phyloP scores from a whole-genome alignment of 495 filamentous ascomycete genomes.

The Chaetomidium leptoderma region DNA sequence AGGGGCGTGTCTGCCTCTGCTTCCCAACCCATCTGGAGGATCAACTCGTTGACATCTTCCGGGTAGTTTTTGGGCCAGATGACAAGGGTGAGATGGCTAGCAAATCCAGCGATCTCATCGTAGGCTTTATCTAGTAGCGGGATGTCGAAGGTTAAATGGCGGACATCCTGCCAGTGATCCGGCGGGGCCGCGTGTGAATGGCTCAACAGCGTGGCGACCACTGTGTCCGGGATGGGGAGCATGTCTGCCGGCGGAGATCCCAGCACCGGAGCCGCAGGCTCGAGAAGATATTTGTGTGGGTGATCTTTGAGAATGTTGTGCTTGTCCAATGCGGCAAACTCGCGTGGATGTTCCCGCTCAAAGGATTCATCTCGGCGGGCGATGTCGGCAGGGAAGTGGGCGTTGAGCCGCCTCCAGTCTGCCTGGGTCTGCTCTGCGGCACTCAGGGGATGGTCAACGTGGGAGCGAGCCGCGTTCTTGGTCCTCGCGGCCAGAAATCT shows the following conservation, averaged over 20 bases:
- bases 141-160: constrained; percentile 60
- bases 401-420: constrained; percentile 9
- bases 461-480: constrained; percentile 22
- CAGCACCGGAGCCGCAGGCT: too few relatives aligned
- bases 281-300: constrained; percentile 12
- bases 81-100: constrained; percentile 70
- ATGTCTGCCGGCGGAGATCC: constrained; percentile 36
- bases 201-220: constrained; percentile 39
- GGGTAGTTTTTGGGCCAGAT: constrained; percentile 85
- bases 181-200: constrained; percentile 72
- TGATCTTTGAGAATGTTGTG: constrained; percentile 34
- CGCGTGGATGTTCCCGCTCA: constrained; percentile 12
- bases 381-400: constrained; percentile 3
- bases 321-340: constrained; percentile 32
- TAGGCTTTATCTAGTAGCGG: constrained; percentile 18
- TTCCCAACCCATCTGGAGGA: constrained; percentile 72
- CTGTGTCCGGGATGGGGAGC: constrained; percentile 54
- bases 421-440: constrained; percentile 1
- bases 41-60: constrained; percentile 67
- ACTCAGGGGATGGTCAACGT: constrained; percentile 17
- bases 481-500: constrained; percentile 17
- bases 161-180: constrained; percentile 91
- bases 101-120: constrained; percentile 30
- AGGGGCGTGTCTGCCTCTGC: constrained; percentile 57
- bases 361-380: constrained; percentile 12